phyloP scores from a whole-genome alignment of 2,329 filamentous ascomycete species.

The Exophiala spinifera region DNA sequence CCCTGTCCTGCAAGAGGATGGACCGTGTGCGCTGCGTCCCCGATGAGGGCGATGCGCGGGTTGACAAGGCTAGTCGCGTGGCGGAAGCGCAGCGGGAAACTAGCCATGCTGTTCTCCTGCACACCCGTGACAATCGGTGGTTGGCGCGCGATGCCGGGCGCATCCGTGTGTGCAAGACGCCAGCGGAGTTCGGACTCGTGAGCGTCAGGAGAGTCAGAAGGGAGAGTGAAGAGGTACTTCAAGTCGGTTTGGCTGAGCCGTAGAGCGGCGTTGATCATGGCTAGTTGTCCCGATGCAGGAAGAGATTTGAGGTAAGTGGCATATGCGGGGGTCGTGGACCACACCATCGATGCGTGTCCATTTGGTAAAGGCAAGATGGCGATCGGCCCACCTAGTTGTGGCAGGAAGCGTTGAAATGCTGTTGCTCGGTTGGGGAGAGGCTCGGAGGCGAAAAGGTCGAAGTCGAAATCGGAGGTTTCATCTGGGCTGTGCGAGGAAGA shows the following conservation, averaged over 20 bases:
- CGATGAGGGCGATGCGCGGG: constrained; percentile 81
- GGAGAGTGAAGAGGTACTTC: constrained; percentile 71
- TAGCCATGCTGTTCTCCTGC: constrained; percentile 76
- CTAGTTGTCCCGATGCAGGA: constrained; percentile 67
- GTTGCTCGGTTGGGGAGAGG: constrained; percentile 43
- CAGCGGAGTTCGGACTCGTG: constrained; percentile 65
- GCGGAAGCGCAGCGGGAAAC: constrained; percentile 85
- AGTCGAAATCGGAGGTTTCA: constrained; percentile 27
- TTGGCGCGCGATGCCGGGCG: constrained; percentile 41
- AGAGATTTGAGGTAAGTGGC: constrained; percentile 78
- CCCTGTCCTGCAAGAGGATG: constrained; percentile 94
- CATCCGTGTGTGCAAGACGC: constrained; percentile 69
- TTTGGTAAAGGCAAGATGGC: constrained; percentile 88
- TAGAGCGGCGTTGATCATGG: constrained; percentile 92
- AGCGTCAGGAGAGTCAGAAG: constrained; percentile 33
- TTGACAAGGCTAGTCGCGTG: constrained; percentile 93
- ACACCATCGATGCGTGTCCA: constrained; percentile 80
- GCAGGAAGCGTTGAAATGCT: constrained; percentile 93
- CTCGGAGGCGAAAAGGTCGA: constrained; percentile 38
- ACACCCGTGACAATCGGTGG: constrained; percentile 68
- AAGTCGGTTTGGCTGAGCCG: constrained; percentile 76
- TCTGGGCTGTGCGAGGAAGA: no score
- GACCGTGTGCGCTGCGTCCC: constrained; percentile 5
- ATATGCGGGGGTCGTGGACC: constrained; percentile 83
- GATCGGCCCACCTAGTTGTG: constrained; percentile 72